phyloP scores from a whole-genome alignment of 768 basidiomycete genomes.

The Lanmaoa rubissima region DNA sequence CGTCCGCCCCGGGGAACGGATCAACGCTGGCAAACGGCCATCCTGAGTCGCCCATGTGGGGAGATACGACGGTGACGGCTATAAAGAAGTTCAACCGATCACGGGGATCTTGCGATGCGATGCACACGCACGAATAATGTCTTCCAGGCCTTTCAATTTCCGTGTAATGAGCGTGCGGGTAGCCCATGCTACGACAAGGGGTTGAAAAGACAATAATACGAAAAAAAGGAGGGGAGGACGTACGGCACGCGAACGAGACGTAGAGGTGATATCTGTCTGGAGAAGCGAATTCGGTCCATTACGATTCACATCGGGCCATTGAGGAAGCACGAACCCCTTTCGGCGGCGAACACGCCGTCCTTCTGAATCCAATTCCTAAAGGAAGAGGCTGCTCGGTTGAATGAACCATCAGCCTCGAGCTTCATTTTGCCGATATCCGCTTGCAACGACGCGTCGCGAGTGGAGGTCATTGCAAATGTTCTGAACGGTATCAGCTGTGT shows the following conservation, averaged over 20 bases:
- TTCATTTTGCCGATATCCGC: slow-evolving; percentile 56
- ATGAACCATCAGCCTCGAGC: slow-evolving; percentile 60
- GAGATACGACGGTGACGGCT: slow-evolving; percentile 84
- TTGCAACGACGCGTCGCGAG: slow-evolving; percentile 35
- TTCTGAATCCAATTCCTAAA: slow-evolving; percentile 59
- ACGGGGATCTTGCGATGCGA: neutral
- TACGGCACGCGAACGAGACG: slow-evolving; percentile 84
- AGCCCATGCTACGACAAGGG: slow-evolving; percentile 73
- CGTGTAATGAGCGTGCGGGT: slow-evolving; percentile 86
- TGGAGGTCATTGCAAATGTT: slow-evolving; percentile 27
- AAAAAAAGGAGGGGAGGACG: slow-evolving; percentile 21
- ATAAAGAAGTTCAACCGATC: neutral
- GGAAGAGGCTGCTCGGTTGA: slow-evolving; percentile 50
- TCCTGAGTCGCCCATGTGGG: slow-evolving; percentile 77
- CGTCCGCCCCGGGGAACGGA: slow-evolving; percentile 67
- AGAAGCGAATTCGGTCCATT: neutral
- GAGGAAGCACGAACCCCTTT: slow-evolving; percentile 55
- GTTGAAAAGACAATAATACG: too few relatives aligned
- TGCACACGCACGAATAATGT: slow-evolving; percentile 63
- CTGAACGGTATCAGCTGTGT: neutral
- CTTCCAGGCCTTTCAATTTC: slow-evolving; percentile 89
- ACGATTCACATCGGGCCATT: too few relatives aligned
- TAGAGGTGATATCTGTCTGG: slow-evolving; percentile 90
- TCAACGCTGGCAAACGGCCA: slow-evolving; percentile 84
- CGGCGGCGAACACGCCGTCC: slow-evolving; percentile 66